Evolutionary conservation across 805 yeast genomes (phyloP).

Genomic region (Ogataea methanolica): DNA sequence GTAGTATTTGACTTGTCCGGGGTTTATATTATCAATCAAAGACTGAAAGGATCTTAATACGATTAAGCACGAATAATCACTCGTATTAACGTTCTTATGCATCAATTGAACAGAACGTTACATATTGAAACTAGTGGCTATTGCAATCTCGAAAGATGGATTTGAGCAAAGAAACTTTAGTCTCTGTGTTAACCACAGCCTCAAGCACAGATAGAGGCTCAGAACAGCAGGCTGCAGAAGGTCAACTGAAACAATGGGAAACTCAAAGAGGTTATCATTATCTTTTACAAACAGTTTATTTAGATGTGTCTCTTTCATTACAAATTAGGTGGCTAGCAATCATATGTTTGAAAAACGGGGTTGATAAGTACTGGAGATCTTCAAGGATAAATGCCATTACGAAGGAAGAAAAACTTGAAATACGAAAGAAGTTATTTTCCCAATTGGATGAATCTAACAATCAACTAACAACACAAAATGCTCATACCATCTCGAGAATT

Average conservation of each 20-base stretch:
- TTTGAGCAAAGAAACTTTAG: conserved; percentile 24
- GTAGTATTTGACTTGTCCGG: no score
- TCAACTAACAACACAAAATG: conserved; percentile 76
- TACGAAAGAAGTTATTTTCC: conserved; percentile 51
- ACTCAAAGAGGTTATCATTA: conserved; percentile 35
- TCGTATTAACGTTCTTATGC: no score
- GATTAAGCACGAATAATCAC: no score
- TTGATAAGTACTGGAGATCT: conserved; percentile 81
- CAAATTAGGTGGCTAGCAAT: conserved; percentile 83
- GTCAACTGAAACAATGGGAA: conserved; percentile 69
- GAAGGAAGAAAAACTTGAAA: conserved; percentile 65
- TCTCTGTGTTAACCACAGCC: conserved; percentile 43
- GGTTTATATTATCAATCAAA: no score
- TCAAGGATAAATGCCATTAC: conserved; percentile 48
- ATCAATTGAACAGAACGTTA: no score
- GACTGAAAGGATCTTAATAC: no score
- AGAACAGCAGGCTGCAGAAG: conserved; percentile 62
- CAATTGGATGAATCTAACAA: conserved; percentile 64
- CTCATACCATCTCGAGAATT: conserved; percentile 74
- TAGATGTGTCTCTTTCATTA: conserved; percentile 52
- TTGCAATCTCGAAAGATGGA: conserved; percentile 12
- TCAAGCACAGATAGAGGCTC: conserved; percentile 45
- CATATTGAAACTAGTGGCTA: no score
- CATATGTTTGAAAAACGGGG: conserved; percentile 83
- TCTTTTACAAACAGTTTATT: conserved; percentile 45